Percentiles rank a stretch among this genome's conserved stretches.
phyloP scores from a whole-genome alignment of 805 yeast species.

The Huiozyma sinensis region DNA sequence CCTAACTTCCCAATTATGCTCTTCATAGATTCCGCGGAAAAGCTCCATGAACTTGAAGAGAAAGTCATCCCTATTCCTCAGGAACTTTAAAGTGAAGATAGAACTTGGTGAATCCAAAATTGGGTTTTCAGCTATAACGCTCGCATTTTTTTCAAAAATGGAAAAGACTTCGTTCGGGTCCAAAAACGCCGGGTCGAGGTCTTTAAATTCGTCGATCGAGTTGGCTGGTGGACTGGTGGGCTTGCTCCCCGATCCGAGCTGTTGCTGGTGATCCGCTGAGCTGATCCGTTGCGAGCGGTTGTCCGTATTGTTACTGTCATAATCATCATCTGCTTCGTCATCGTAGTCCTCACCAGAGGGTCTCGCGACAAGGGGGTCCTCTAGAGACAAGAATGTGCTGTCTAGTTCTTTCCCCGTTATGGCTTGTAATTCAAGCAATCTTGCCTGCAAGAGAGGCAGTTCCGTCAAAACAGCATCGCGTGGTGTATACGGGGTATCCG shows the following conservation, averaged over 20 bases:
- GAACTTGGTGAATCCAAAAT: constrained; percentile 15
- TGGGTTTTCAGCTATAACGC: neutral
- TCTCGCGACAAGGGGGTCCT: neutral
- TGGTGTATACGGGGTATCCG: constrained; percentile 16
- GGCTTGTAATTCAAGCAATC: constrained; percentile 22
- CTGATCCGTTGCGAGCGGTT: neutral
- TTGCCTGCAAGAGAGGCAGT: constrained; percentile 18
- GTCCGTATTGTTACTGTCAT: constrained; percentile 1
- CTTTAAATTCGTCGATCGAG: constrained; percentile 17
- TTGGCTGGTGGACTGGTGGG: neutral
- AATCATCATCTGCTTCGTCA: constrained; percentile 2
- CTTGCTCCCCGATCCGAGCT: neutral
- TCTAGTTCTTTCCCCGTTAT: constrained; percentile 19
- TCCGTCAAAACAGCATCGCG: constrained; percentile 20
- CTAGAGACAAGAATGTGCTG: constrained; percentile 10
- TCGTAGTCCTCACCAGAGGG: constrained; percentile 4
- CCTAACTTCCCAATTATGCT: neutral
- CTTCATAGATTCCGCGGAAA: constrained; percentile 5
- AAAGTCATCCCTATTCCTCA: constrained; percentile 17
- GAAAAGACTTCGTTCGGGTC: constrained; percentile 16
- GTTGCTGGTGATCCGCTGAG: neutral
- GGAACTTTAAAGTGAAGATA: constrained; percentile 13
- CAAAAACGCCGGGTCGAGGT: constrained; percentile 22
- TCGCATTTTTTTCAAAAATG: constrained; percentile 5
- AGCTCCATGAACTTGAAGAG: constrained; percentile 14